A percentile compares a stretch with the other conserved stretches of the same genome.
phyloP scores from a whole-genome alignment of 1,139 yeast species.

The Kazachstania sp. region DNA sequence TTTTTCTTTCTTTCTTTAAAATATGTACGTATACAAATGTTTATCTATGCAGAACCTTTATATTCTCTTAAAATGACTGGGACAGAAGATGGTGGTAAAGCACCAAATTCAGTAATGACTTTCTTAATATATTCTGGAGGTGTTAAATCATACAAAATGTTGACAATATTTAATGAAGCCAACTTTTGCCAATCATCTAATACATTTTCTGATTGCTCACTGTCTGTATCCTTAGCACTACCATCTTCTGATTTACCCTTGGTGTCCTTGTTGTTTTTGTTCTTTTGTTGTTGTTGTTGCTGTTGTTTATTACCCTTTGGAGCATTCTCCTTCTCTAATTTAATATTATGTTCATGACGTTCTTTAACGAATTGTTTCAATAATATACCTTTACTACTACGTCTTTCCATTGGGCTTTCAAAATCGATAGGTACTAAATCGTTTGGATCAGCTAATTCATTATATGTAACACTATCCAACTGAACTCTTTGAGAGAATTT shows the following conservation, averaged over 20 bases:
- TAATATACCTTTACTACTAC: slow-evolving; percentile 44
- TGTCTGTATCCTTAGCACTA: slow-evolving; percentile 10
- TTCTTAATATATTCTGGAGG: slow-evolving; percentile 92
- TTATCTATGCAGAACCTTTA: slow-evolving; percentile 36
- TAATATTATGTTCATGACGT: slow-evolving; percentile 26
- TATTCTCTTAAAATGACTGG: slow-evolving; percentile 94
- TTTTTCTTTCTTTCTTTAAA: neutral
- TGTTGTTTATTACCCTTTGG: slow-evolving; percentile 13
- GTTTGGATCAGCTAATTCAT: slow-evolving; percentile 84
- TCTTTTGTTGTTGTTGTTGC: neutral
- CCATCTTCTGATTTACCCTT: neutral
- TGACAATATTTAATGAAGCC: slow-evolving; percentile 62
- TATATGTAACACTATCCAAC: slow-evolving; percentile 86
- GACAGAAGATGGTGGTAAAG: slow-evolving; percentile 93
- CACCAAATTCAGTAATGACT: slow-evolving; percentile 92
- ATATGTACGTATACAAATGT: neutral
- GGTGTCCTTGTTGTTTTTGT: neutral
- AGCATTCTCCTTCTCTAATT: slow-evolving; percentile 22
- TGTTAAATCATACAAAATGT: slow-evolving; percentile 86
- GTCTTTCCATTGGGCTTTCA: slow-evolving; percentile 48
- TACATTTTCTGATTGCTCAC: slow-evolving; percentile 32
- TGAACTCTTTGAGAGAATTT: slow-evolving; percentile 94
- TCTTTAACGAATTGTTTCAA: slow-evolving; percentile 56
- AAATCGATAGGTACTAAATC: slow-evolving; percentile 48
- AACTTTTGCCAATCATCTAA: slow-evolving; percentile 58